These are phyloP conservation scores for Microdochium nivale DNA, from an alignment of 2,329 filamentous ascomycete genomes.

Conservation along the genomic window DNA sequence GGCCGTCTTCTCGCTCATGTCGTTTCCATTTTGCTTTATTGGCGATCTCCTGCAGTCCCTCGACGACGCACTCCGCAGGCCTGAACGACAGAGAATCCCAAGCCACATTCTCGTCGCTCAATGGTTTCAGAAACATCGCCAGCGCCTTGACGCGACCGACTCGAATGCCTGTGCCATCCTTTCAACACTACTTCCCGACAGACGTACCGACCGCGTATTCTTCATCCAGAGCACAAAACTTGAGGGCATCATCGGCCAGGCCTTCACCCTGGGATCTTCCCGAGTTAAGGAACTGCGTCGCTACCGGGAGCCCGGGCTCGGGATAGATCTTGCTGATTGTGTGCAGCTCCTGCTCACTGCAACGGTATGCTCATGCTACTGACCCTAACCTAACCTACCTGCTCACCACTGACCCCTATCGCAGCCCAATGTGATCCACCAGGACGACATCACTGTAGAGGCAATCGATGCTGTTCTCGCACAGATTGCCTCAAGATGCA, in stretches of 20 bases:
- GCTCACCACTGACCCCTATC: conserved; percentile 9
- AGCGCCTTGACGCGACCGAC: conserved; percentile 44
- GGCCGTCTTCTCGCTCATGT: conserved; percentile 32
- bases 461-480: conserved; percentile 62
- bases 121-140: conserved; percentile 64
- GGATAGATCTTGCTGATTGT: conserved; percentile 63
- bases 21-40: conserved; percentile 59
- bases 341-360: conserved; percentile 54
- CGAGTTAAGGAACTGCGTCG: conserved; percentile 52
- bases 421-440: conserved; percentile 35
- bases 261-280: conserved; percentile 54
- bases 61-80: conserved; percentile 28
- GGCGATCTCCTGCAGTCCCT: conserved; percentile 67
- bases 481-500: conserved; percentile 57
- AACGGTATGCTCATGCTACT: conserved; percentile 37
- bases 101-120: conserved; percentile 32
- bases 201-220: conserved; percentile 71
- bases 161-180: conserved; percentile 57
- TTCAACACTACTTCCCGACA: conserved; percentile 68
- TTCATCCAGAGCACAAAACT: conserved; percentile 54
- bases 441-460: conserved; percentile 52
- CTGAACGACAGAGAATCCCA: conserved; percentile 10
- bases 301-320: conserved; percentile 49
- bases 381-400: background rate
- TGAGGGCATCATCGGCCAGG: conserved; percentile 57